These are phyloP conservation scores for Curvularia hawaiiensis DNA, from an alignment of 2,329 filamentous ascomycete species.

Conservation along the genomic window DNA sequence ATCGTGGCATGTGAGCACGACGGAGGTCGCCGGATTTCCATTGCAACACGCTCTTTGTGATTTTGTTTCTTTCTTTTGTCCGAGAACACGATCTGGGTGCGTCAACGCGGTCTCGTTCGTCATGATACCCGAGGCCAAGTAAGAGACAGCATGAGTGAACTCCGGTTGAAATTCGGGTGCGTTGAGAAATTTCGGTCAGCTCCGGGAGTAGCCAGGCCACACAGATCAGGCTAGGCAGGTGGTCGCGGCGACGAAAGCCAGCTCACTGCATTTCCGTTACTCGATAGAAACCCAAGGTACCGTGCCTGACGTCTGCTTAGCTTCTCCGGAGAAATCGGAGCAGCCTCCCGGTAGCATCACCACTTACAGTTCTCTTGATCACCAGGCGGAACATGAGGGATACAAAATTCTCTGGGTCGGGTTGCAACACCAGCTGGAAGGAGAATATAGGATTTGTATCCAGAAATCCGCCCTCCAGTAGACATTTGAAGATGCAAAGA, in stretches of 20 bases:
- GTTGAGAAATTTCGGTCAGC: constrained; percentile 24
- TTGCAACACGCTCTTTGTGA: neutral
- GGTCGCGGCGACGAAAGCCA: constrained; percentile 20
- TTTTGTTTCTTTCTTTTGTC: neutral
- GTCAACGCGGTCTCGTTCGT: neutral
- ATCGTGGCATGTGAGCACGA: constrained; percentile 2
- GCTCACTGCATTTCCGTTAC: constrained; percentile 36
- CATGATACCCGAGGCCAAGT: neutral
- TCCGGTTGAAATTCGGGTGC: constrained; percentile 12
- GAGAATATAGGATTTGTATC: neutral
- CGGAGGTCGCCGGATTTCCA: constrained; percentile 1
- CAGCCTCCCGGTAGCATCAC: constrained; percentile 1
- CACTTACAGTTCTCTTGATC: constrained; percentile 1
- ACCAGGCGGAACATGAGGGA: neutral
- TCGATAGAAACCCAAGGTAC: constrained; percentile 43
- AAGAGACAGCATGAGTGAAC: constrained; percentile 1
- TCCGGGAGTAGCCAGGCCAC: constrained; percentile 28
- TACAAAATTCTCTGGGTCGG: neutral
- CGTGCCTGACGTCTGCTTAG: constrained; percentile 36
- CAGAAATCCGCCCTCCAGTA: neutral
- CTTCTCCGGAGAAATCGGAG: constrained; percentile 11
- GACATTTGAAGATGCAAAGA: constrained; percentile 11
- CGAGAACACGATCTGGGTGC: neutral
- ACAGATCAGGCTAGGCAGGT: constrained; percentile 18
- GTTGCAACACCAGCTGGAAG: neutral